These are phyloP conservation scores for Rhododendron ovatum DNA, from an alignment of 148 eudicot genomes.

Conservation along the genomic window DNA sequence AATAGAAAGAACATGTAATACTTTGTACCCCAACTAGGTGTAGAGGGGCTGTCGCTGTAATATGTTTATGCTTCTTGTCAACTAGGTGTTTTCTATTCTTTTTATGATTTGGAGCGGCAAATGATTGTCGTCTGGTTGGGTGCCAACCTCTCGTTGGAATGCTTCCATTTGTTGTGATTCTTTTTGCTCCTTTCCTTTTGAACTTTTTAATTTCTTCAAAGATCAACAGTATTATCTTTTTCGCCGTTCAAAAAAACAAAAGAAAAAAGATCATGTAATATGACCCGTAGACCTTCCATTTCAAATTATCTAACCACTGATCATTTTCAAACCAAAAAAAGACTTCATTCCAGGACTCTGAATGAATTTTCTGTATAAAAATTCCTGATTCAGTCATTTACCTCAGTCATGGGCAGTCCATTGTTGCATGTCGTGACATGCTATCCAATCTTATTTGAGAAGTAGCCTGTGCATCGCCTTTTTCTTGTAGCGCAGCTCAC, in stretches of 20 bases:
- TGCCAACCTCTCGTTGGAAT: too few species aligned
- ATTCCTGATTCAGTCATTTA: conserved; percentile 13
- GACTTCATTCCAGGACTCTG: neutral
- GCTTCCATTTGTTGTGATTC: too few species aligned
- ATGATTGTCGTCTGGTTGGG: too few species aligned
- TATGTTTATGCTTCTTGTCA: too few species aligned
- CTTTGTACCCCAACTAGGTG: too few species aligned
- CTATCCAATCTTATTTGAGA: conserved; percentile 76
- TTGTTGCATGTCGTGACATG: conserved; percentile 81
- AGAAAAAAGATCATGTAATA: neutral
- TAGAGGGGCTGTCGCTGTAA: too few species aligned
- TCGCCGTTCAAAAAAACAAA: too few species aligned
- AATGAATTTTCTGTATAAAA: neutral
- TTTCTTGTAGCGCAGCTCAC: conserved; percentile 79
- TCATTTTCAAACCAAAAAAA: neutral
- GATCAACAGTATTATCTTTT: too few species aligned
- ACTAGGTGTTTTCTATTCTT: too few species aligned
- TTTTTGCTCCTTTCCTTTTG: too few species aligned
- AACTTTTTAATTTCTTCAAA: too few species aligned
- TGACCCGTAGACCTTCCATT: neutral
- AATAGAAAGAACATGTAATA: neutral
- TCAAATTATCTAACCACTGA: neutral
- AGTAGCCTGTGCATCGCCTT: conserved; percentile 60
- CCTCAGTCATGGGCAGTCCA: conserved; percentile 78
- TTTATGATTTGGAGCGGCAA: too few species aligned